Percentiles rank a stretch among this genome's conserved stretches.
These are phyloP conservation scores for Hymenoscyphus linearis DNA, from an alignment of 2,329 filamentous ascomycete genomes.

Conservation along the genomic window DNA sequence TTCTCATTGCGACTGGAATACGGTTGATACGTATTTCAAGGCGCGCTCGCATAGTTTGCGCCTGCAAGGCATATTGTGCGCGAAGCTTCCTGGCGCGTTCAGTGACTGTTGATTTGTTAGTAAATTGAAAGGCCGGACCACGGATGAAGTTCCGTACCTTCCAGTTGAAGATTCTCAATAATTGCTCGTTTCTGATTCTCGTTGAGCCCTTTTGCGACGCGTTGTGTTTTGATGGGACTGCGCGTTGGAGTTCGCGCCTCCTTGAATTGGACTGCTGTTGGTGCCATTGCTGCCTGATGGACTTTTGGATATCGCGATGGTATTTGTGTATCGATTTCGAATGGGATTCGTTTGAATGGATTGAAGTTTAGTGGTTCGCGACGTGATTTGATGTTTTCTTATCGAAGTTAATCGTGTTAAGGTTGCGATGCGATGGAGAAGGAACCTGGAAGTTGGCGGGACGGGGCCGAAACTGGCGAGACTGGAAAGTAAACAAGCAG, in stretches of 20 bases:
- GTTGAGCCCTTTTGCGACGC: slow-evolving; percentile 56
- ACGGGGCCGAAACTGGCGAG: too few species aligned
- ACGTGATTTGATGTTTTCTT: too few species aligned
- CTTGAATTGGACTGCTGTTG: slow-evolving; percentile 35
- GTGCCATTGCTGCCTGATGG: slow-evolving; percentile 24
- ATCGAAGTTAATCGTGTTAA: too few species aligned
- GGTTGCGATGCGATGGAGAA: too few species aligned
- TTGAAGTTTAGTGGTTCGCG: too few species aligned
- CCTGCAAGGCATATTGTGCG: slow-evolving; percentile 83
- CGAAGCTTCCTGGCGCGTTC: slow-evolving; percentile 82
- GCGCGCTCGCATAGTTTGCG: slow-evolving; percentile 75
- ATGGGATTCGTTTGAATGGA: too few species aligned
- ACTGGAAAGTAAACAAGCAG: too few species aligned
- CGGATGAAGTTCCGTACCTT: slow-evolving; percentile 53
- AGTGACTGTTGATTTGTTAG: slow-evolving; percentile 54
- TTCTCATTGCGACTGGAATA: slow-evolving; percentile 74
- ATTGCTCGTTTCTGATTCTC: slow-evolving; percentile 76
- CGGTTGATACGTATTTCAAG: slow-evolving; percentile 92
- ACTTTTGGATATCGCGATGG: slow-evolving; percentile 21
- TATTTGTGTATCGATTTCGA: too few species aligned
- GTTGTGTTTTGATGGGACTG: slow-evolving; percentile 57
- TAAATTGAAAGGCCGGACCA: slow-evolving; percentile 7
- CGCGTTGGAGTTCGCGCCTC: slow-evolving; percentile 34
- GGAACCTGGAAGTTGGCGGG: too few species aligned
- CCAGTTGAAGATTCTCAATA: slow-evolving; percentile 83